A percentile compares a stretch with the other conserved stretches of the same genome.
Evolutionary conservation across 352 stramenopile species (phyloP).

Genomic region (Phytophthora hybrid): DNA sequence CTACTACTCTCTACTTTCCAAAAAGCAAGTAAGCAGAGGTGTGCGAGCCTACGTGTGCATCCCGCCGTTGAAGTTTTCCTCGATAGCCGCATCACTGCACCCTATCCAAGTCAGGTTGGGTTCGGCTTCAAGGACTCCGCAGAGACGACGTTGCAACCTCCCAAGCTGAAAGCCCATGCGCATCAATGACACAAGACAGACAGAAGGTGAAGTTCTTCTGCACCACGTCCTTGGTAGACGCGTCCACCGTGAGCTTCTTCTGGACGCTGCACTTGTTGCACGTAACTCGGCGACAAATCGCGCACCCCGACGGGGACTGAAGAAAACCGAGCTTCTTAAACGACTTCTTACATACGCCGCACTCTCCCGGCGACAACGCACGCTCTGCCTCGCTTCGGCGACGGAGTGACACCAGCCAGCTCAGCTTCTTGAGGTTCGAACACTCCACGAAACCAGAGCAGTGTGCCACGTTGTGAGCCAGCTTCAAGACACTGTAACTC

Average conservation of each 20-base stretch:
- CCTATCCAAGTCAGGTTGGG: not conserved
- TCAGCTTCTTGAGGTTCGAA: slow-evolving; percentile 66
- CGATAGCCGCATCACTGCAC: not conserved
- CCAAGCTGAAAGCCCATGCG: slow-evolving; percentile 47
- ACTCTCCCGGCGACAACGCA: slow-evolving; percentile 12
- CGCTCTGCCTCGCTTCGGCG: slow-evolving; percentile 16
- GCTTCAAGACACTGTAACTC: slow-evolving; percentile 42
- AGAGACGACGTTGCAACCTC: slow-evolving; percentile 46
- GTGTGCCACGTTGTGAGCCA: slow-evolving; percentile 41
- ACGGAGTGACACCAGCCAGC: slow-evolving; percentile 47
- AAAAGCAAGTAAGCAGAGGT: slow-evolving; percentile 4
- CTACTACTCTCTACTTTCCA: not conserved
- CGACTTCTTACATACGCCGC: slow-evolving; percentile 37
- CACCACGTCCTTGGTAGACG: slow-evolving; percentile 42
- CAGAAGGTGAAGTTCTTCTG: slow-evolving; percentile 64
- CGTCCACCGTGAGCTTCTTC: slow-evolving; percentile 52
- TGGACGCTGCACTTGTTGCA: slow-evolving; percentile 59
- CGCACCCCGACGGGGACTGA: slow-evolving; percentile 29
- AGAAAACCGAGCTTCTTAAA: slow-evolving; percentile 40
- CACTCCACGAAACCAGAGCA: slow-evolving; percentile 48
- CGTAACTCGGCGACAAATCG: slow-evolving; percentile 36
- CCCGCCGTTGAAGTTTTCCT: not conserved
- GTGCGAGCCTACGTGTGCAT: not conserved
- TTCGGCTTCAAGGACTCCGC: slow-evolving; percentile 3
- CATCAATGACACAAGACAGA: slow-evolving; percentile 54